Base-by-base conservation (phyloP, 257 asterid genomes). In the Leonotis leonurus region DNA sequence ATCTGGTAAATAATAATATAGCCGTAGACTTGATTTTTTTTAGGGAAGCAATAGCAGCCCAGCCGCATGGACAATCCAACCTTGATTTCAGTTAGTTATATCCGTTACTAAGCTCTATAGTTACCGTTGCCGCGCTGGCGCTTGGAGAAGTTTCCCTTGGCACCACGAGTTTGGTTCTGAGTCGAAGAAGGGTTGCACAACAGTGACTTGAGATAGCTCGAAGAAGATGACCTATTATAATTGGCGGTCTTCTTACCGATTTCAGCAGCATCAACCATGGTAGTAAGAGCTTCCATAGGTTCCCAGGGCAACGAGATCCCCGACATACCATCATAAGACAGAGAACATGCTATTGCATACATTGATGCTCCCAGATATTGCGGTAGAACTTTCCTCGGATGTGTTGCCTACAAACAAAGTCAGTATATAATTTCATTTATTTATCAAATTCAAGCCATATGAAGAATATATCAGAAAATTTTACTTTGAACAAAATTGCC, bases 401-500 rank as follows among this genome's bases (percentile, higher is more conserved):
- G 63, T 41, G 74, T 75, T 21, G 82, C 88, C 98, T 91, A 37
- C 64, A 70, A 41, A 57, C n/a, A 60, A 35, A 6, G 8, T 2
- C 21, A n/a, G 18, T 4, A 10, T n/a, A 55, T 30, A 17, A 20
- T 22, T 26, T n/a, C 57, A 22, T 49, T 67, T 68, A 43, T 13
- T 46, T 8, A 13, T 36, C 25, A 1, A 32, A 20, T 10, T n/a
- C n/a, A n/a, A n/a, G 48, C 48, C 5, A 10, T 13, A 10, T 20
- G 21, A 35, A 21, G 14, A 50, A 6, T n/a, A n/a, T n/a, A 11
- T 4, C n/a, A n/a, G 9, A 33, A 1, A 10, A 24, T 4, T 11
- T 24, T 81, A 89, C 97, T 64, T 82, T 87, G 79, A 77, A 85
- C 56, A 80, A 60, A 62, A 92, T 73, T 60, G 96, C 91, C 13